A percentile compares a stretch with the other conserved stretches of the same genome.
Conservation (phyloP, 2,329 filamentous ascomycete genomes). For the Fusarium sp. region DNA sequence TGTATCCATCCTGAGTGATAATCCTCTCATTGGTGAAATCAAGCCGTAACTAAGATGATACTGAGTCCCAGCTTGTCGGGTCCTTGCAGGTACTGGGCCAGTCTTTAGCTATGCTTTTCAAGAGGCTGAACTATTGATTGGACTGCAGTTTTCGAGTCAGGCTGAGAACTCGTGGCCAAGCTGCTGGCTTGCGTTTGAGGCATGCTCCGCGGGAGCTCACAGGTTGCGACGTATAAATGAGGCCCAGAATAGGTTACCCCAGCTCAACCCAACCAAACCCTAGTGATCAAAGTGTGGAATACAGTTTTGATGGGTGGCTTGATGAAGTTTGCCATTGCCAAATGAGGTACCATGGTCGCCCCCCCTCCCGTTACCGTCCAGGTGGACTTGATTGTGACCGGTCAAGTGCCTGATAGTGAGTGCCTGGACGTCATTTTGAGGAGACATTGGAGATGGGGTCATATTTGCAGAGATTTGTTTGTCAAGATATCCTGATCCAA, state of each 20-base stretch:
- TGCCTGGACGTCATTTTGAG: slow-evolving; percentile 31
- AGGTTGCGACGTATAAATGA: slow-evolving; percentile 21
- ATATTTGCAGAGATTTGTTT: slow-evolving; percentile 15
- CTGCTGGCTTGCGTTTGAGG: slow-evolving; percentile 16
- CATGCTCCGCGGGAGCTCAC: slow-evolving; percentile 16
- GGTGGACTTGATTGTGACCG: slow-evolving; percentile 31
- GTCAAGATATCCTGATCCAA: slow-evolving; percentile 14
- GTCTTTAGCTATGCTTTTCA: background rate
- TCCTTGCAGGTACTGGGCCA: slow-evolving; percentile 11
- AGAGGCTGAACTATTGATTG: slow-evolving; percentile 6
- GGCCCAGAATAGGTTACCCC: slow-evolving; percentile 23
- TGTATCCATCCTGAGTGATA: background rate
- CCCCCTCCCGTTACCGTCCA: slow-evolving; percentile 44
- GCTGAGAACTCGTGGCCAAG: slow-evolving; percentile 9
- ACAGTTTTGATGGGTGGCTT: slow-evolving; percentile 17
- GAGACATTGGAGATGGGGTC: slow-evolving; percentile 23
- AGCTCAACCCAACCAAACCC: slow-evolving; percentile 4
- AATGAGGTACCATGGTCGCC: slow-evolving; percentile 45
- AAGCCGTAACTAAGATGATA: slow-evolving; percentile 5
- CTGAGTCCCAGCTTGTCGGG: slow-evolving; percentile 24
- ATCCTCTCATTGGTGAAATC: slow-evolving; percentile 5
- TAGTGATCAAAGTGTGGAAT: slow-evolving; percentile 15
- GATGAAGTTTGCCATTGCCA: slow-evolving; percentile 46
- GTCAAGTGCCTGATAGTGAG: slow-evolving; percentile 37
- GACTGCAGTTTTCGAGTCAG: background rate